Evolutionary conservation across 495 filamentous ascomycete genomes (phyloP).

Genomic region (Neurospora intermedia): DNA sequence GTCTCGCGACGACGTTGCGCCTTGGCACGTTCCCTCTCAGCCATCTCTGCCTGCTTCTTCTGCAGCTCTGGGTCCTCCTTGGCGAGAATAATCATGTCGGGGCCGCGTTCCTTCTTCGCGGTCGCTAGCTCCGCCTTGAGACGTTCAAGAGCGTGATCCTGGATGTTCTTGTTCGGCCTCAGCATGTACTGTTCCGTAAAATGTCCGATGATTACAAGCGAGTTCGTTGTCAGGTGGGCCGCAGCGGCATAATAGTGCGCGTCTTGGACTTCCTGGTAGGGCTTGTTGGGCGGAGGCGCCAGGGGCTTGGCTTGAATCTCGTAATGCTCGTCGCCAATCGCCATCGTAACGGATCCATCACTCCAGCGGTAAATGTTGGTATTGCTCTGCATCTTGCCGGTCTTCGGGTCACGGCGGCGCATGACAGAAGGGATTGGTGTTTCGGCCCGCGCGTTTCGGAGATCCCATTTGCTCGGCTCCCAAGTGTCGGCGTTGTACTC

Average conservation of each 20-base stretch:
- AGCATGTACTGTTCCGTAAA: constrained; percentile 67
- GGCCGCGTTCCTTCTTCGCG: constrained; percentile 35
- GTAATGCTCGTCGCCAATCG: constrained; percentile 65
- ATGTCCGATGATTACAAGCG: constrained; percentile 70
- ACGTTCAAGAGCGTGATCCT: constrained; percentile 67
- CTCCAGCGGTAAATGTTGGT: constrained; percentile 71
- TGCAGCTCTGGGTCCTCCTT: constrained; percentile 73
- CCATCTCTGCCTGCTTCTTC: constrained; percentile 61
- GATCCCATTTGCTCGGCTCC: constrained; percentile 36
- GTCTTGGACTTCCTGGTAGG: constrained; percentile 59
- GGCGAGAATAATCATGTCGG: constrained; percentile 48
- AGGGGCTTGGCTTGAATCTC: constrained; percentile 65
- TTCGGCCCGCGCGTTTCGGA: constrained; percentile 29
- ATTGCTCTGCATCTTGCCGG: constrained; percentile 57
- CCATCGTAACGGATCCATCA: constrained; percentile 73
- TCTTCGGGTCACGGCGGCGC: constrained; percentile 30
- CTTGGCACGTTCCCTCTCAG: constrained; percentile 60
- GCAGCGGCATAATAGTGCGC: constrained; percentile 76
- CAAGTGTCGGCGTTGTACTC: constrained; percentile 66
- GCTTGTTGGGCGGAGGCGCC: constrained; percentile 48
- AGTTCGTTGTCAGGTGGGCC: constrained; percentile 54
- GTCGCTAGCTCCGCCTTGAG: constrained; percentile 60
- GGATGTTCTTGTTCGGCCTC: constrained; percentile 53
- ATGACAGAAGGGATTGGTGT: constrained; percentile 29
- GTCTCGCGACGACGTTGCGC: constrained; percentile 58